Base-by-base conservation (phyloP, 768 basidiomycete species). In the Rhizopogon vinicolor region DNA sequence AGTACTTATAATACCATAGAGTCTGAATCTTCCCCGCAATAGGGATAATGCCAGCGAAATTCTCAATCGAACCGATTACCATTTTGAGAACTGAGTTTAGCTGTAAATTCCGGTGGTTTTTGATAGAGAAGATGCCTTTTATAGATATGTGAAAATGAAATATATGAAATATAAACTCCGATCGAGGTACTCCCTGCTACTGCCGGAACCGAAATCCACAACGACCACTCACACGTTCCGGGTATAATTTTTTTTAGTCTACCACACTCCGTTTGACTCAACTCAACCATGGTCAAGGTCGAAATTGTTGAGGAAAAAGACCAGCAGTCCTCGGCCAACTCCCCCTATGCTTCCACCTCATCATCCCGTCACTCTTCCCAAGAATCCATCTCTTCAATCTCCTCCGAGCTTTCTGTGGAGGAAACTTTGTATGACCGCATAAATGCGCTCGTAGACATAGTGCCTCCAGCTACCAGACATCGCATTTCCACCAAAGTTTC, bases 371-470 rank as follows among this genome's bases (percentile, higher is more conserved):
- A 86, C 0, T 82, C 79, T 52, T 75, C 80, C 45, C 80, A 86
- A 14, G 80, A 79, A 58, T 91, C 88, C n/a, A 80, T 93, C 61
- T 86, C 89, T 19, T 91, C 91, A 55, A 73, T 91, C 56, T 82
- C 83, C 35, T 93, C 91, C 3, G 85, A 91, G 51, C 66, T 75
- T 44, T 82, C 82, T 57, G 75, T 73, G 59, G 85, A 93, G 63
- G 96, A 99, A 75, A 83, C 94, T 42, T 58, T 97, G 63, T 77
- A 86, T 60, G 94, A 98, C 76, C 91, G 96, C 56, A 61, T 99
- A 65, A 79, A 80, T 56, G 96, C 96, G 25, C 87, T 99, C 70
- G 89, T 89, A 63, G 96, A 99, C 78, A 98, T 99, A 67, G 85
- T 99, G 5, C 89, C 95, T 7, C 97, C 97, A 22, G 75, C 87